A percentile compares a stretch with the other conserved stretches of the same genome.
Evolutionary conservation across 1,139 yeast species (phyloP).

Genomic region (Yamadazyma triangularis): DNA sequence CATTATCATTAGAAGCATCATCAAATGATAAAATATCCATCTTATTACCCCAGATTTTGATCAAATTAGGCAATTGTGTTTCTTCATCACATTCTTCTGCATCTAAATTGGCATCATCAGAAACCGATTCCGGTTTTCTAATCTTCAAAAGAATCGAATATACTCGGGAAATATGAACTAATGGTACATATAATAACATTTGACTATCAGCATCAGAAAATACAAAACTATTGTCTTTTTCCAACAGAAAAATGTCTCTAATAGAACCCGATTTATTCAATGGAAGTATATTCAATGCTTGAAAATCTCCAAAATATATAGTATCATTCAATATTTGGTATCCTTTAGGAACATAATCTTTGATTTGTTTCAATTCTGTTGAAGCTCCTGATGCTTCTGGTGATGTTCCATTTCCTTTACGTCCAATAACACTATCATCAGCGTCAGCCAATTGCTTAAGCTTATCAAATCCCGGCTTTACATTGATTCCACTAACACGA

Average conservation of each 20-base stretch:
- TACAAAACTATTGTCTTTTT: slow-evolving; percentile 19
- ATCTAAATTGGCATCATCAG: slow-evolving; percentile 20
- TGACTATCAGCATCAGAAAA: slow-evolving; percentile 64
- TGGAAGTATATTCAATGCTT: slow-evolving; percentile 45
- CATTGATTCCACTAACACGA: slow-evolving; percentile 32
- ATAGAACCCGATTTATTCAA: slow-evolving; percentile 19
- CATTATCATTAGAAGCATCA: slow-evolving; percentile 33
- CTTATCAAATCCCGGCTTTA: slow-evolving; percentile 15
- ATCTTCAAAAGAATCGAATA: slow-evolving; percentile 47
- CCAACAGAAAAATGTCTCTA: slow-evolving; percentile 28
- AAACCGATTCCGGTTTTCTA: slow-evolving; percentile 11
- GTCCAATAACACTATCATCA: slow-evolving; percentile 17
- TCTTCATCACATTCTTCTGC: slow-evolving; percentile 33
- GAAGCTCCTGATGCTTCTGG: slow-evolving; percentile 5
- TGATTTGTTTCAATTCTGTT: slow-evolving; percentile 16
- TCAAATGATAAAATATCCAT: slow-evolving; percentile 52
- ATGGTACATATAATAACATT: slow-evolving; percentile 49
- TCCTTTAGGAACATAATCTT: slow-evolving; percentile 42
- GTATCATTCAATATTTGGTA: slow-evolving; percentile 42
- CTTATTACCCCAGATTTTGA: slow-evolving; percentile 57
- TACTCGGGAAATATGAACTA: slow-evolving; percentile 49
- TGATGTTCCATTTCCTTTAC: slow-evolving; percentile 17
- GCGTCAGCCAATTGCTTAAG: slow-evolving; percentile 19
- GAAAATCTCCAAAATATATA: slow-evolving; percentile 46
- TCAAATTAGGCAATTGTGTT: slow-evolving; percentile 40